Evolutionary conservation across 306 rosid species (phyloP), one percentile per base, ranked within the genome.

Genomic region (Gastrolobium villosum): DNA sequence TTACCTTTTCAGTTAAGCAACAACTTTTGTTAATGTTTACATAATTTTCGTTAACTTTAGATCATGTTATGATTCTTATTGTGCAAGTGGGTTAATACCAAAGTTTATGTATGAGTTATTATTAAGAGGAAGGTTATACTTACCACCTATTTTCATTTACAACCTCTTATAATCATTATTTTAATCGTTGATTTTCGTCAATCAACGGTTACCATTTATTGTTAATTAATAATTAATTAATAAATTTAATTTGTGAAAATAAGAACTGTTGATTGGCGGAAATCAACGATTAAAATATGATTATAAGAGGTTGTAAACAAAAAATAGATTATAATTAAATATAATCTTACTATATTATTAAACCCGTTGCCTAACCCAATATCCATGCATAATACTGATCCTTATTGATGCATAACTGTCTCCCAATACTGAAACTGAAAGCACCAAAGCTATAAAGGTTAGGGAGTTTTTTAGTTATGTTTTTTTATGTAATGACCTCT

Each of bases 361-460:
- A 45, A 43, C 34, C 1, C 15, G 60, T 43, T 64, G 49, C 60
- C 73, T 5, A 72, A 72, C 35, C 32, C 5, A 10, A 50, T 50
- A 15, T 50, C 10, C 28, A 72, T 13, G 49, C 30, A 62, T 28
- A 50, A 55, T 20, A 75, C 15, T 36, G 46, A 54, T 40, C 20
- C 55, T 36, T 44, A 76, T 53, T 65, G 79, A 53, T 53, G 70
- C 76, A 20, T 70, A 10, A 62, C 76, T 76, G 79, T 80, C 69
- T 80, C 56, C 84, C 76, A 75, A 5, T 80, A 55, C 61, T 63
- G 68, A 56, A 80, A 76, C 85, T 76, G 70, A 76, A 81, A 76
- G 57, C 9, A 56, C 45, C 9, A 64, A 53, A 6, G 36, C 36
- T 6, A 5, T 1, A 40, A 10, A 32, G 14, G 57, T 53, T 10